Percentiles rank a stretch among this genome's conserved stretches.
These are phyloP conservation scores for Solanum corneliomulleri DNA, from an alignment of 257 asterid species.

Conservation along the genomic window DNA sequence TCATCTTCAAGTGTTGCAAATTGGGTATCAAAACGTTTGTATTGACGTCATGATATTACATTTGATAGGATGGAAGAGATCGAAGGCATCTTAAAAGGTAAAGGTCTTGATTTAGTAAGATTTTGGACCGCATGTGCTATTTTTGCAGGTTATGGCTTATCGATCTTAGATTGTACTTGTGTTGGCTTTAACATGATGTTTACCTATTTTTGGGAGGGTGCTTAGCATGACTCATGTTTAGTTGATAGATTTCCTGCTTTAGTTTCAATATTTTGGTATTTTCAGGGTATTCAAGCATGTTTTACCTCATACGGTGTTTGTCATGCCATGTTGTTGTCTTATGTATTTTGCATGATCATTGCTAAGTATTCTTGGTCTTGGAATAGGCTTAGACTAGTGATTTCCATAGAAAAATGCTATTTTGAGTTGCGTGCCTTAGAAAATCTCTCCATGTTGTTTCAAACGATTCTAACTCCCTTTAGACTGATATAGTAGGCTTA, in stretches of 20 bases:
- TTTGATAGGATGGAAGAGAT: background rate
- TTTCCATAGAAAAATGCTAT: background rate
- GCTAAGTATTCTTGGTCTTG: background rate
- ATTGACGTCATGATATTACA: background rate
- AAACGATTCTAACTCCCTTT: no score
- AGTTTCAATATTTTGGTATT: background rate
- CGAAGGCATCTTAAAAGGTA: background rate
- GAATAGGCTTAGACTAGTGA: background rate
- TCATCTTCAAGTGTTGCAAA: background rate
- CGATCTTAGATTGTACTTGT: background rate
- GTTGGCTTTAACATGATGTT: background rate
- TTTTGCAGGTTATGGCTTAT: background rate
- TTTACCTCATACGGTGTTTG: background rate
- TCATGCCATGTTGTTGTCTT: background rate
- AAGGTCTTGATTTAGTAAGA: background rate
- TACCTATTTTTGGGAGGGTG: background rate
- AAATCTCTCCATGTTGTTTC: background rate
- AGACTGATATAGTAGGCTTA: background rate
- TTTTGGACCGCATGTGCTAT: background rate
- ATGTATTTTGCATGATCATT: background rate
- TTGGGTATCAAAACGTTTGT: background rate
- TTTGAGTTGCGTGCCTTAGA: background rate
- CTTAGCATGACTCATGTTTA: background rate
- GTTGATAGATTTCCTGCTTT: background rate
- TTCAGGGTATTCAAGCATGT: background rate